Percentiles rank a stretch among this genome's conserved stretches.
Evolutionary conservation across 257 asterid genomes (phyloP).

Genomic region (Lavandula angustifolia): DNA sequence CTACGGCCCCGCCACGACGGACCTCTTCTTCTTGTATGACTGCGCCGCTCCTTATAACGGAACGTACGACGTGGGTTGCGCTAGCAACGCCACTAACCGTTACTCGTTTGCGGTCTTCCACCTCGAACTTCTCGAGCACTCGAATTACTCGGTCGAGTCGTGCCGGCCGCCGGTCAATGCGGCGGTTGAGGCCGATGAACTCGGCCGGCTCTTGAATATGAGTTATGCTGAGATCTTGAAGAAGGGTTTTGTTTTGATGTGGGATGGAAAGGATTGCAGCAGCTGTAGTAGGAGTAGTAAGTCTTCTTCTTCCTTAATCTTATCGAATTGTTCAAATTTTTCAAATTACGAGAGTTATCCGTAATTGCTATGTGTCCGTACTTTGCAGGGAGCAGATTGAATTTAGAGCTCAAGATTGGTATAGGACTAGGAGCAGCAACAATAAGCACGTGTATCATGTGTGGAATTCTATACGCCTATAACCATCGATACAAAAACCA

Average conservation of each 20-base stretch:
- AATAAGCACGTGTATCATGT: conserved; percentile 35
- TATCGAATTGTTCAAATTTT: not conserved
- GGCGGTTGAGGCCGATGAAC: conserved; percentile 33
- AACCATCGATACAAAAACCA: conserved; percentile 33
- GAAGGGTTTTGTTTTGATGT: conserved; percentile 48
- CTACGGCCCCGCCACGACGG: conserved; percentile 50
- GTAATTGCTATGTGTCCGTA: no score
- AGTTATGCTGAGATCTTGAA: conserved; percentile 36
- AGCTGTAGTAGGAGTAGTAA: conserved; percentile 36
- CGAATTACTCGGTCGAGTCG: conserved; percentile 40
- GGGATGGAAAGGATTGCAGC: conserved; percentile 38
- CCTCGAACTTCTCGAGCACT: conserved; percentile 37
- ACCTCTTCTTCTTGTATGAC: conserved; percentile 53
- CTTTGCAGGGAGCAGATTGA: conserved; percentile 34
- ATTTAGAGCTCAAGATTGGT: conserved; percentile 42
- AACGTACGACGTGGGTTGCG: conserved; percentile 46
- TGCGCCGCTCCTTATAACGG: conserved; percentile 45
- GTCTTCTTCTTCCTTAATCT: not conserved
- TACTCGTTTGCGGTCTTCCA: conserved; percentile 53
- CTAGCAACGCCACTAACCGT: conserved; percentile 33
- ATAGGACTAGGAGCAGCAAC: conserved; percentile 49
- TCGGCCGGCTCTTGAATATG: conserved; percentile 35
- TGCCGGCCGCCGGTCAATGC: conserved; percentile 44
- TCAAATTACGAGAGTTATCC: no score
- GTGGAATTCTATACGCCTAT: conserved; percentile 36